Base-by-base conservation (phyloP, 805 yeast species). In the Saturnispora mendoncae region DNA sequence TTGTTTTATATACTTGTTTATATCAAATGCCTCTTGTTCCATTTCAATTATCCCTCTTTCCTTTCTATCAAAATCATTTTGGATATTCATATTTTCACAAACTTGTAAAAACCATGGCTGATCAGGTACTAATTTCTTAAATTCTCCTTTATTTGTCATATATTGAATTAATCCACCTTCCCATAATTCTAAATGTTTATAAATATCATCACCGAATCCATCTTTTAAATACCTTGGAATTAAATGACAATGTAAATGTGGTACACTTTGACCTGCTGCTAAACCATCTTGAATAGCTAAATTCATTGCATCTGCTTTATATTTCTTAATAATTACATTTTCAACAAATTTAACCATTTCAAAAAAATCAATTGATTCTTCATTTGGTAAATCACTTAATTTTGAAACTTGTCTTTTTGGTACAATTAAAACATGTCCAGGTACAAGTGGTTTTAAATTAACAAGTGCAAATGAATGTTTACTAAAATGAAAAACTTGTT, bases 221-320 rank as follows among this genome's bases (percentile, higher is more conserved):
- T 82, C 80, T 4, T 66, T 65, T 36, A 76, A 61, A 56, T 71
- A 78, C 31, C 99, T 69, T 6, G 99, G 99, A 17, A 92, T 87
- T 15, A 92, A 64, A 58, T 92, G 99, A 17, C 95, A 82, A 59
- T 92, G 98, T 23, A 90, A 69, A 61, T 92, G 98, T 4, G 97
- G 95, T 2, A 92, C 80, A n/a, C 88, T 76, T 57, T 92, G 98
- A 3, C 98, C 98, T 1, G 97, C 90, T 38, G 86, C 86, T 0
- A 87, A 84, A 0, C 98, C 98, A 57, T 92, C 99, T 58, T 92
- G 99, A 45, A 94, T 85, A 9, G 97, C 90, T 30, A 92, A 71
- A 56, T 94, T 94, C 45, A 87, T 55, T 1, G 95, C 69, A 51
- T 88, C 94, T 2, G 96, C 94, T 27, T 78, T 69, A 58, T 79